These are phyloP conservation scores for Adansonia grandidieri DNA, from an alignment of 441 rosid genomes.

Conservation along the genomic window DNA sequence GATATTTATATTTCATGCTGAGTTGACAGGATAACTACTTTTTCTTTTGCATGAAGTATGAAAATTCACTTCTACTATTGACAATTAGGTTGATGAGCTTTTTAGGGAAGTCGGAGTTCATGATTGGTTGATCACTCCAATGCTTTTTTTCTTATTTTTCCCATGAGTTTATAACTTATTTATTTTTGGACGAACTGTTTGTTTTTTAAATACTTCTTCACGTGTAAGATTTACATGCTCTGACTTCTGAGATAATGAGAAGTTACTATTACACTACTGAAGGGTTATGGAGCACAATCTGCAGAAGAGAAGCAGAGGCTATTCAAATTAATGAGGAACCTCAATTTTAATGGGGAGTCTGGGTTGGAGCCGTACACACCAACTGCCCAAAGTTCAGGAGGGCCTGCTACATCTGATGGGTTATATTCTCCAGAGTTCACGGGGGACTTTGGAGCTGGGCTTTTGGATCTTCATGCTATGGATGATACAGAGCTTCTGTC, in stretches of 20 bases:
- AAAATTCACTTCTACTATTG: not conserved
- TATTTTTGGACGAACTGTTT: not conserved
- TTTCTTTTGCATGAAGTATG: not conserved
- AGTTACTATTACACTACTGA: constrained; percentile 31
- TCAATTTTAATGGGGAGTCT: constrained; percentile 91
- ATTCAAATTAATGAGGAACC: constrained; percentile 92
- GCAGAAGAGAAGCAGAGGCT: constrained; percentile 98
- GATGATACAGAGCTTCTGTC: constrained; percentile 97
- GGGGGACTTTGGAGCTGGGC: constrained; percentile 99
- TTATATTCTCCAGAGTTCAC: constrained; percentile 88
- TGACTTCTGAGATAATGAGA: constrained; percentile 26
- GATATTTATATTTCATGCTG: not conserved
- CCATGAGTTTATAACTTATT: not conserved
- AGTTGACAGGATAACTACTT: not conserved
- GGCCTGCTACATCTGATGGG: constrained; percentile 67
- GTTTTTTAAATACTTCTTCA: not conserved
- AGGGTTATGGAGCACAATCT: constrained; percentile 98
- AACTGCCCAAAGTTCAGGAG: constrained; percentile 70
- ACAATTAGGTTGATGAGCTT: not conserved
- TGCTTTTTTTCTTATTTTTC: not conserved
- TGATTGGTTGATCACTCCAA: constrained; percentile 9
- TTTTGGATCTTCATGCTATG: constrained; percentile 97
- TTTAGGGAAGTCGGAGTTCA: constrained; percentile 13
- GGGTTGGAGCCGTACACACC: constrained; percentile 78
- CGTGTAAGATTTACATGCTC: constrained; percentile 21